Conservation (phyloP, 176 grass and related monocot genomes). For the Rhynchospora pubera region DNA sequence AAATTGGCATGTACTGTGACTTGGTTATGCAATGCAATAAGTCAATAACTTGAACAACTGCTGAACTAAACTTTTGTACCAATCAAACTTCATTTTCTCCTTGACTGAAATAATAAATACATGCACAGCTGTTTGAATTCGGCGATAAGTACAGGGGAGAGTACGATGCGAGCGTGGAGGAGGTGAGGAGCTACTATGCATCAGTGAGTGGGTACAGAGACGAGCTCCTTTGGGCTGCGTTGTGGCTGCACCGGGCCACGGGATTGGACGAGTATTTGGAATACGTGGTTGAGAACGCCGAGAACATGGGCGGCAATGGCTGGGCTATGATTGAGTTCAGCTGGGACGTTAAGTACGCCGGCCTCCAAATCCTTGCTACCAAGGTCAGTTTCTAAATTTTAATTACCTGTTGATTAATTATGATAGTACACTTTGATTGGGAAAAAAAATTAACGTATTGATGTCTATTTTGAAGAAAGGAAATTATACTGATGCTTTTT, state of each 20-base stretch:
- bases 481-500: background rate
- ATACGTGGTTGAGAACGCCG: slow-evolving; percentile 55
- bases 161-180: slow-evolving; percentile 59
- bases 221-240: slow-evolving; percentile 96
- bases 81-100: background rate
- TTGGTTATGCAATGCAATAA: background rate
- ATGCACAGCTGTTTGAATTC: slow-evolving; percentile 66
- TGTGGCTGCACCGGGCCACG: slow-evolving; percentile 94
- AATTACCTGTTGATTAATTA: background rate
- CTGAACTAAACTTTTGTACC: background rate
- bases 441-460: background rate
- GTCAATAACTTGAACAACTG: background rate
- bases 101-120: background rate
- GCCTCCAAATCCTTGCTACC: slow-evolving; percentile 64
- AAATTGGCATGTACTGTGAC: background rate
- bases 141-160: slow-evolving; percentile 52
- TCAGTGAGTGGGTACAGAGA: slow-evolving; percentile 90
- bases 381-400: slow-evolving; percentile 39
- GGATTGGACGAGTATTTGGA: slow-evolving; percentile 41
- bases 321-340: slow-evolving; percentile 96
- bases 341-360: slow-evolving; percentile 96
- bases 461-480: background rate
- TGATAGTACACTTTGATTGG: background rate
- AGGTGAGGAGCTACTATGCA: slow-evolving; percentile 68
- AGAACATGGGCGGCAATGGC: slow-evolving; percentile 43